Percentiles rank a stretch among this genome's conserved stretches.
Evolutionary conservation across 371 early-diverging fungal species (phyloP).

Genomic region (Lichtheimia ornata): DNA sequence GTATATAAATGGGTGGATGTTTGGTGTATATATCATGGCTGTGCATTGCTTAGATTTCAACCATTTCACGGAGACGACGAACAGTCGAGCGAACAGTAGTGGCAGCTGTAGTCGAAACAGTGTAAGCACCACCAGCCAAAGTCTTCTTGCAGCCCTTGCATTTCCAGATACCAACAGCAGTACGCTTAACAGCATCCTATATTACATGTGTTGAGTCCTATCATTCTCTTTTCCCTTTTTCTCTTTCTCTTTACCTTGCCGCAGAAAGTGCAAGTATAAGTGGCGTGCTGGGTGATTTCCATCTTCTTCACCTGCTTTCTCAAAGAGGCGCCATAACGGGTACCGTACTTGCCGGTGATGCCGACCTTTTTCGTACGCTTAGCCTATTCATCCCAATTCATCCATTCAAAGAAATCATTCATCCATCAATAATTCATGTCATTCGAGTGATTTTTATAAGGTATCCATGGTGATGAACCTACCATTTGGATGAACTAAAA

Average conservation of each 20-base stretch:
- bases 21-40: neutral
- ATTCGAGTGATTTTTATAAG: too few species aligned
- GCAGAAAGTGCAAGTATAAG: constrained; percentile 99
- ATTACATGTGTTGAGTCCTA: constrained; percentile 1
- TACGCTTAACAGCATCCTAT: constrained; percentile 93
- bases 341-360: constrained; percentile 99
- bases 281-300: constrained; percentile 99
- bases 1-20: neutral
- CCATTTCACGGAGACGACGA: constrained; percentile 97
- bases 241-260: constrained; percentile 74
- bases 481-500: constrained; percentile 10
- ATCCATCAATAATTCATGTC: neutral
- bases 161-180: constrained; percentile 99
- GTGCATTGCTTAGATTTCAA: constrained; percentile 76
- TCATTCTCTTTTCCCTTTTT: neutral
- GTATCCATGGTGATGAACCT: neutral
- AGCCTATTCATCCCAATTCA: constrained; percentile 57
- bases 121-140: constrained; percentile 99
- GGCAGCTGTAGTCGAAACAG: constrained; percentile 93
- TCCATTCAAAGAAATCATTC: neutral
- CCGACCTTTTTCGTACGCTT: constrained; percentile 99
- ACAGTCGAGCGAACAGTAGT: constrained; percentile 92
- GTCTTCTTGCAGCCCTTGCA: constrained; percentile 97
- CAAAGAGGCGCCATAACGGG: constrained; percentile 99
- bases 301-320: constrained; percentile 99